A percentile compares a stretch with the other conserved stretches of the same genome.
Conservation (phyloP, 768 basidiomycete species). For the Boletus rubescentipes region DNA sequence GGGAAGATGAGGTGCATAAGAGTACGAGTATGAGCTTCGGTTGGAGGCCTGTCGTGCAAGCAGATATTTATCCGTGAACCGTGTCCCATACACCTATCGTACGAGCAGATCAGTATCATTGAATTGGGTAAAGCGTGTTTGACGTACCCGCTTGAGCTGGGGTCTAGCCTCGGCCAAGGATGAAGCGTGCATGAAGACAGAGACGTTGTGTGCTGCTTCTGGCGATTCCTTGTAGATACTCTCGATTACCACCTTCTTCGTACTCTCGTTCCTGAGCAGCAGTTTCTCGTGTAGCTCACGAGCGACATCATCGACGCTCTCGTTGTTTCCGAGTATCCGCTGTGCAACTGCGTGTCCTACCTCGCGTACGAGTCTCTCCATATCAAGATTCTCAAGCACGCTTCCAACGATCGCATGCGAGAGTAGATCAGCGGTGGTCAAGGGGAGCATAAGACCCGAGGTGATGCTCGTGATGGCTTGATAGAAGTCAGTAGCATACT, state of each 20-base stretch:
- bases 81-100: constrained; percentile 82
- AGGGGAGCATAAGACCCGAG: constrained; percentile 92
- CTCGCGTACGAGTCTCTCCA: constrained; percentile 94
- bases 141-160: constrained; percentile 71
- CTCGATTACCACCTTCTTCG: constrained; percentile 94
- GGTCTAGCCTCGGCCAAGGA: constrained; percentile 73
- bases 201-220: constrained; percentile 87
- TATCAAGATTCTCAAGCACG: constrained; percentile 96
- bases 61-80: constrained; percentile 96
- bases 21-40: constrained; percentile 53
- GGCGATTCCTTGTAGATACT: constrained; percentile 93
- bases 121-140: neutral
- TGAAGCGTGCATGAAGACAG: constrained; percentile 74
- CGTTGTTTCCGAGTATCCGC: constrained; percentile 87
- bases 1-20: constrained; percentile 49
- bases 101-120: constrained; percentile 7
- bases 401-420: constrained; percentile 96
- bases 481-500: constrained; percentile 95
- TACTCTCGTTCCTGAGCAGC: constrained; percentile 89
- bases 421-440: constrained; percentile 92
- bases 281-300: constrained; percentile 90
- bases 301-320: constrained; percentile 96
- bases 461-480: constrained; percentile 91
- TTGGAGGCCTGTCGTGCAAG: constrained; percentile 62
- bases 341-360: constrained; percentile 93